Percentiles rank a stretch among this genome's conserved stretches.
Evolutionary conservation across 2,329 filamentous ascomycete species (phyloP).

Genomic region (Colletotrichum simmondsii): DNA sequence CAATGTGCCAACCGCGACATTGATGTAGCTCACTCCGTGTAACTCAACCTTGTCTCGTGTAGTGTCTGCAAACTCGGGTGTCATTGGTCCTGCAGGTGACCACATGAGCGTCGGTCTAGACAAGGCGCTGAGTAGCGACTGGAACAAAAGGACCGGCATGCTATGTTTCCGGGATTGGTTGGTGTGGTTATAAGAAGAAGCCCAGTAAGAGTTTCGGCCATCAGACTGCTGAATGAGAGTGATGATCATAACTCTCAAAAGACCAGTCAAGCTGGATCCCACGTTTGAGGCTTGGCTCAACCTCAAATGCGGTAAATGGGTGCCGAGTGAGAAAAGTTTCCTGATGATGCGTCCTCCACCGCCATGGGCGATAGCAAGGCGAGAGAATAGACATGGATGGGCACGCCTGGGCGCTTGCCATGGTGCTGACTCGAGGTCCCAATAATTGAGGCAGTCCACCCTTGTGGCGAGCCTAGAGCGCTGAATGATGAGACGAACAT

Average conservation of each 20-base stretch:
- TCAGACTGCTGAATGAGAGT: background rate
- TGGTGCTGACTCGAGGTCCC: background rate
- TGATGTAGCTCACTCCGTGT: background rate
- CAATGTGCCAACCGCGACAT: background rate
- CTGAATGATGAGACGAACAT: conserved; percentile 32
- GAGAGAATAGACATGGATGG: background rate
- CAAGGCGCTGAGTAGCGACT: background rate
- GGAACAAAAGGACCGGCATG: background rate
- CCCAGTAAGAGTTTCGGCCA: background rate
- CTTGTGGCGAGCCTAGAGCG: background rate
- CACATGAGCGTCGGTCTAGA: background rate
- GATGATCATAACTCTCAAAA: background rate
- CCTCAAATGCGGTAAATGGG: background rate
- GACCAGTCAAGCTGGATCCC: background rate
- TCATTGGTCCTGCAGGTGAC: background rate
- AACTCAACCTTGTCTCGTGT: background rate
- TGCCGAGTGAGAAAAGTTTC: conserved; percentile 4
- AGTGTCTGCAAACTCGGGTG: background rate
- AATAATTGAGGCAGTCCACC: background rate
- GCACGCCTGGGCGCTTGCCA: conserved; percentile 1
- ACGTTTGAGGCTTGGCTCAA: background rate
- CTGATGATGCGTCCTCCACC: background rate
- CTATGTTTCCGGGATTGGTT: background rate
- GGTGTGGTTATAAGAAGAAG: background rate
- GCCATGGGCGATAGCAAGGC: background rate